Percentiles rank a stretch among this genome's conserved stretches.
These are phyloP conservation scores for Coniophora puteana DNA, from an alignment of 1,284 basidiomycete species.

Conservation along the genomic window DNA sequence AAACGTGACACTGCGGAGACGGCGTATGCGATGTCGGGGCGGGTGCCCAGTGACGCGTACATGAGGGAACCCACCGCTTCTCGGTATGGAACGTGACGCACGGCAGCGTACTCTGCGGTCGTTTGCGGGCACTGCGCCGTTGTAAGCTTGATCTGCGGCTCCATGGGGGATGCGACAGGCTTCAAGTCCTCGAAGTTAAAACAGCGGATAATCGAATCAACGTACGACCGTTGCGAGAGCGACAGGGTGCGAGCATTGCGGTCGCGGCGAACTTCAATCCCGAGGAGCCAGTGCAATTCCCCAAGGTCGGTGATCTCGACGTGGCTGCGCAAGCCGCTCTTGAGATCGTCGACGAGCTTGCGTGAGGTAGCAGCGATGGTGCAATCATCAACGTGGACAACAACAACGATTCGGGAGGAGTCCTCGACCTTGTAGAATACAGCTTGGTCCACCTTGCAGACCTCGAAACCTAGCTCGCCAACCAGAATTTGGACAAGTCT, in stretches of 20 bases:
- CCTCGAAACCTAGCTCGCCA: constrained; percentile 9
- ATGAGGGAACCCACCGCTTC: neutral
- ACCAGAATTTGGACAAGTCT: constrained; percentile 6
- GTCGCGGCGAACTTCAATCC: neutral
- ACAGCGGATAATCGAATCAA: neutral
- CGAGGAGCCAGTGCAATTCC: constrained; percentile 1
- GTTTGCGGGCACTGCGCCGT: neutral
- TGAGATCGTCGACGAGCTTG: constrained; percentile 9
- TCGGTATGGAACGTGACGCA: neutral
- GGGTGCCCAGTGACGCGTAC: neutral
- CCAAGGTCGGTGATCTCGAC: constrained; percentile 1
- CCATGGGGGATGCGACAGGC: neutral
- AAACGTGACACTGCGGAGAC: constrained; percentile 10
- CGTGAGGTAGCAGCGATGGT: constrained; percentile 13
- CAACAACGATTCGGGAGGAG: constrained; percentile 8
- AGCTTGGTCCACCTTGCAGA: constrained; percentile 14
- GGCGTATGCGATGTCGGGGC: neutral
- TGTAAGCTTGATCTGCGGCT: neutral
- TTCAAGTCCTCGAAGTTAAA: constrained; percentile 1
- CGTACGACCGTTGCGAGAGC: neutral
- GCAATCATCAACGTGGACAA: constrained; percentile 20
- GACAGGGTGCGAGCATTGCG: neutral
- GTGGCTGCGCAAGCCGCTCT: constrained; percentile 11
- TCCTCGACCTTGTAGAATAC: constrained; percentile 13
- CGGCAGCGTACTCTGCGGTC: neutral